phyloP scores from a whole-genome alignment of 2,329 filamentous ascomycete genomes.

The Claviceps citrina region DNA sequence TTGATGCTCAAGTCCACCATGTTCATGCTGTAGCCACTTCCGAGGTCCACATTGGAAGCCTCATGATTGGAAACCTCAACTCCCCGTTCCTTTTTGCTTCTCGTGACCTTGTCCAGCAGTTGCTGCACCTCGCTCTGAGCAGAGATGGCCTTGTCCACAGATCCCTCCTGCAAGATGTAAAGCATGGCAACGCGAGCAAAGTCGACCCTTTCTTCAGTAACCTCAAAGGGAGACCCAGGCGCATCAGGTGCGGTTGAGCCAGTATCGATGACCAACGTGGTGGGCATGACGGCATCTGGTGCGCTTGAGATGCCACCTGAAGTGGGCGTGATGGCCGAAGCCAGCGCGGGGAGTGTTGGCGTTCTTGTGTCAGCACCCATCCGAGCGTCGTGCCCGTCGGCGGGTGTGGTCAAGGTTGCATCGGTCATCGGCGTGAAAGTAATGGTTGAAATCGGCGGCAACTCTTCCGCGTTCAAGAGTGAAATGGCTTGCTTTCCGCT shows the following conservation, averaged over 20 bases:
- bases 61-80: constrained; percentile 23
- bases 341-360: neutral
- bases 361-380: neutral
- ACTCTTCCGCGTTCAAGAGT: constrained; percentile 1
- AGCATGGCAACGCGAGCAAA: constrained; percentile 49
- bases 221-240: constrained; percentile 22
- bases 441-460: constrained; percentile 5
- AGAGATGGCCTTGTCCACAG: constrained; percentile 31
- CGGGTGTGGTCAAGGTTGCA: neutral
- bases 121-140: constrained; percentile 39
- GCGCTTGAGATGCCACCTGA: neutral
- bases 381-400: neutral
- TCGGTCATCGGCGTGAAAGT: too few species aligned
- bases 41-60: constrained; percentile 27
- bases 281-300: neutral
- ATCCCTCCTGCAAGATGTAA: constrained; percentile 43
- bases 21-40: constrained; percentile 32
- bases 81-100: constrained; percentile 13
- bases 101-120: constrained; percentile 32
- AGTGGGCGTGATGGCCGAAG: neutral
- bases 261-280: neutral
- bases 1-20: constrained; percentile 32
- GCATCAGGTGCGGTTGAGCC: neutral
- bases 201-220: constrained; percentile 43
- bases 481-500: neutral